Percentiles rank a stretch among this genome's conserved stretches.
Conservation (phyloP, 352 stramenopile species). For the Phytopythium litorale region DNA sequence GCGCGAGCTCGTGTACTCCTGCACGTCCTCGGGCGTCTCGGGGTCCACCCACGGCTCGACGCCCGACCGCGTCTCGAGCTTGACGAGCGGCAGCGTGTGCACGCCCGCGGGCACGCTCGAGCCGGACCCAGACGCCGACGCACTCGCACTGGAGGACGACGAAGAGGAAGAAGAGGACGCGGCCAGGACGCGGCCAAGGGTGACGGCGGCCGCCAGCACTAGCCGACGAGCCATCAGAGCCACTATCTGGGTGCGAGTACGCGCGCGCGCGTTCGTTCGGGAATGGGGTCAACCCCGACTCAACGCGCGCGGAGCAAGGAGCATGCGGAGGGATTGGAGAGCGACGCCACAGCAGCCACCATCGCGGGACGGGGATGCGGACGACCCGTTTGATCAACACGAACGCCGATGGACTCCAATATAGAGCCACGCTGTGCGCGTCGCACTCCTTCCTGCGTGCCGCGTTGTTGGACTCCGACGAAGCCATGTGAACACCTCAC, state of each 20-base stretch:
- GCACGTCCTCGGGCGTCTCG: conserved; percentile 37
- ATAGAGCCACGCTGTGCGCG: too few relatives aligned
- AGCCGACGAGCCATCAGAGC: not conserved
- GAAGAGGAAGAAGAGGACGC: not conserved
- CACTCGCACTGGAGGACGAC: not conserved
- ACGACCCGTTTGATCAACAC: too few relatives aligned
- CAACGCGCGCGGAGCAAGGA: too few relatives aligned
- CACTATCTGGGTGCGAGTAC: not conserved
- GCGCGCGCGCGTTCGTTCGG: not conserved
- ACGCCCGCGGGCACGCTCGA: not conserved
- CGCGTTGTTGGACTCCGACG: too few relatives aligned
- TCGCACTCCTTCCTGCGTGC: too few relatives aligned
- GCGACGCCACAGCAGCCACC: too few relatives aligned
- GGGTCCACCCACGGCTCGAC: conserved; percentile 57
- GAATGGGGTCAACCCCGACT: not conserved
- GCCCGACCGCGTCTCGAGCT: conserved; percentile 38
- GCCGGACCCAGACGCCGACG: not conserved
- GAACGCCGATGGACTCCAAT: too few relatives aligned
- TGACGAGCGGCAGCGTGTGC: conserved; percentile 10
- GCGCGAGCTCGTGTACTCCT: conserved; percentile 44
- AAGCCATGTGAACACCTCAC: too few relatives aligned
- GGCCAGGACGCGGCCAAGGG: not conserved
- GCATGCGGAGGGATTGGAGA: too few relatives aligned
- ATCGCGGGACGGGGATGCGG: too few relatives aligned
- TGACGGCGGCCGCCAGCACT: not conserved